Base-by-base conservation (phyloP, 352 stramenopile genomes). In the Pythium inflatum region DNA sequence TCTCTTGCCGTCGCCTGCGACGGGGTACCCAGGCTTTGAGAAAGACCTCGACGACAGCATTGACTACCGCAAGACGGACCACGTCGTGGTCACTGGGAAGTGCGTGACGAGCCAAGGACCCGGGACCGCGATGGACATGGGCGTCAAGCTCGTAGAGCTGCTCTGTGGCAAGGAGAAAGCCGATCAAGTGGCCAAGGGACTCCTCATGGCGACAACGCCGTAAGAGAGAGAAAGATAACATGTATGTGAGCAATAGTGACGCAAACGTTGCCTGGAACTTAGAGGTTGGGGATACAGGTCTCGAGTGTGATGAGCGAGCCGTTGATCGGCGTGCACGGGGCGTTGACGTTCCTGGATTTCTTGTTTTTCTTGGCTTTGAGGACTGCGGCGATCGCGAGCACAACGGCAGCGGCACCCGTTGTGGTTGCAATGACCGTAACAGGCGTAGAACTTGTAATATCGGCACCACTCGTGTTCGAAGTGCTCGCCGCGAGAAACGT, bases 41-140 rank as follows among this genome's bases (percentile, higher is more conserved):
- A 73, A 83, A 48, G 75, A 88, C 36, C 83, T 95, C 68, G 75
- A 70, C n/a, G 76, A 53, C 16, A 73, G 76, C 16, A 64, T 68
- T 38, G 66, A 82, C 50, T 93, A 78, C 66, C 73, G 69, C 22
- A 69, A 77, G 50, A 49, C 81, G 48, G 75, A 89, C 18, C 75
- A 76, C 22, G 83, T 95, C 25, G 83, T 95, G 28, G 83, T 93
- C 22, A 80, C 85, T 7, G 81, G 71, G 66, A 87, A 91, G 51
- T 95, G 87, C 49, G 69, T 95, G 58, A 95, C 85, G 25, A 95
- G 87, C 62, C 83, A 87, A 68, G 87, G 87, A 0, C 87, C 87
- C 11, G 87, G 75, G 5, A 95, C 87, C 16, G 83, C 87, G 20
- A 95, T 95, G 85, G 81, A 81, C 24, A 92, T 95, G 82, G 85